Base-by-base conservation (phyloP, 208 protist genomes). In the Wallacemonas sp. region DNA sequence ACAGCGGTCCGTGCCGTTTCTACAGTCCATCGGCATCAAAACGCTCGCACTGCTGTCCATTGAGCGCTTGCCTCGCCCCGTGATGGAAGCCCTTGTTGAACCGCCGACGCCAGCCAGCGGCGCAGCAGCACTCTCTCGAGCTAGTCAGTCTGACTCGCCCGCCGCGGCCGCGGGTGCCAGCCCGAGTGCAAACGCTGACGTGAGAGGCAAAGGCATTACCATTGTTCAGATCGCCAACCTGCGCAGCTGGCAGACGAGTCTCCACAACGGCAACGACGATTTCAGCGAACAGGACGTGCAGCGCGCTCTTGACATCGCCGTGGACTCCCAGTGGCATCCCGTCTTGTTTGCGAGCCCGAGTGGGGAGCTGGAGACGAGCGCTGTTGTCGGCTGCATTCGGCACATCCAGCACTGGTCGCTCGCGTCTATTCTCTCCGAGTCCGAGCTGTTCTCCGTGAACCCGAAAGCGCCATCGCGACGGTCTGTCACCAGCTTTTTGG, bases 261-360 rank as follows among this genome's bases (percentile, higher is more conserved):
- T 68, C 11, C 46, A 65, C 23, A 85, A 74, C 46, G 64, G 73
- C 41, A 75, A 72, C 26, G 80, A 90, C 21, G 90, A 93, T 66
- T 92, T 96, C 55, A 82, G 76, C 62, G 74, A 89, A 19, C 74
- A 68, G 6, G 79, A 90, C 44, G 80, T 97, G 3, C 72, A 81
- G 11, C 76, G 75, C 3, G 90, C 90, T 0, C 56, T 98, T 16
- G 85, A 94, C 65, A 76, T 94, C 36, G 83, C 92, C 9, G 76
- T 98, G 23, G 78, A 97, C 54, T 64, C 70, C 21, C 74, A 81
- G 27, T 90, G 81, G 71, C 85, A 98, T 75, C 94, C 94, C n/a
- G 72, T 98, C 26, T 83, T 98, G 41, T 86, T 98, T 24, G 62
- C 80, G 14, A 97, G 90, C 47, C 85, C 90, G 11, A 90, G 83